Base-by-base conservation (phyloP, 2,329 filamentous ascomycete genomes). In the Acrocalymma vagum region DNA sequence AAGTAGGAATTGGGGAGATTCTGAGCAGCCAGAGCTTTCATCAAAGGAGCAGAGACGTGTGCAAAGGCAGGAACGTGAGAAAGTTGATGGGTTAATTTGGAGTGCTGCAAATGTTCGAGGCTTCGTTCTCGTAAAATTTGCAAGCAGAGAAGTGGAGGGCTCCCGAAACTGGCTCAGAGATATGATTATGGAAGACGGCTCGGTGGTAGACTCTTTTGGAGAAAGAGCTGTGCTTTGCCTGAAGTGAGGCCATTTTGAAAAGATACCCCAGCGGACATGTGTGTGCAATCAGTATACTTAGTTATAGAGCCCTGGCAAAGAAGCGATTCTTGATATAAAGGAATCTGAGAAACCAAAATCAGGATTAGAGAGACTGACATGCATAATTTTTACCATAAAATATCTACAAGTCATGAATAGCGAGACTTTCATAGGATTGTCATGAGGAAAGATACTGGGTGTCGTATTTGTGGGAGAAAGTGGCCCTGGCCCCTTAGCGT, bases 81-180 rank as follows among this genome's bases (percentile, higher is more conserved):
- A 47, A 13, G 30, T 7, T 0, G 62, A 69, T 35, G 62, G 61
- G 6, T 34, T 71, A 20, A 49, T 70, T 6, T 71, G 68, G 68
- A 70, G 67, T 38, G 65, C 67, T 9, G 68, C 68, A 3, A 62
- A 63, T 35, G 63, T 70, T 11, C 48, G 68, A n/a, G 64, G 90
- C 4, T 96, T 93, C 61, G 86, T 94, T 3, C 79, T 96, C 17
- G 87, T 97, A 55, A 97, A 97, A 68, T 95, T 97, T 66, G 90
- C 89, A 2, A 89, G 92, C 2, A 79, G 78, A 38, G 86, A 86
- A 29, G 86, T 96, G 16, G 91, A 97, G 67, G 87, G 86, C 17
- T 91, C 86, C 4, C 83, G 88, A 53, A 74, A 81, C 30, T 97
- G 92, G 90, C 78, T 97, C 42, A 83, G 84, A 8, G 78, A 78